Evolutionary conservation across 106 monocot genomes (phyloP).

Genomic region (Iris macrosiphon): DNA sequence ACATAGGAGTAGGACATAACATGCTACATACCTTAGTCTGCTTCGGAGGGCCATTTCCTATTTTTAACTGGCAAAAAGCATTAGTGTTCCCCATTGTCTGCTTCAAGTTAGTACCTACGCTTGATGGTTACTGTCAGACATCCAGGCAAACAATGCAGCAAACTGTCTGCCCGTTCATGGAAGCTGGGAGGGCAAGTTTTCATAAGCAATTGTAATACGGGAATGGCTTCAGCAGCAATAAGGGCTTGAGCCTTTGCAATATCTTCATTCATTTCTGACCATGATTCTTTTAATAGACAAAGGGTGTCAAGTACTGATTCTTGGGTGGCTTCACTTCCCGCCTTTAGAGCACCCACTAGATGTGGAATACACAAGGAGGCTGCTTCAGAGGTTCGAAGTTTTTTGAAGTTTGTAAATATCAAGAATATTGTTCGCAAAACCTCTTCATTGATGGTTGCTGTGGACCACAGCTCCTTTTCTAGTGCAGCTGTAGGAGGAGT

Average conservation of each 20-base stretch:
- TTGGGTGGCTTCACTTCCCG: slow-evolving; percentile 67
- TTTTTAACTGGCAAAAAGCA: slow-evolving; percentile 75
- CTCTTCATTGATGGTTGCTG: slow-evolving; percentile 62
- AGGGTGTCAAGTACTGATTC: slow-evolving; percentile 76
- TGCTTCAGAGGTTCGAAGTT: slow-evolving; percentile 72
- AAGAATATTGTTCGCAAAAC: slow-evolving; percentile 60
- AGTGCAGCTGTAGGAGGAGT: slow-evolving; percentile 58
- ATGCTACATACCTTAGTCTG: slow-evolving; percentile 59
- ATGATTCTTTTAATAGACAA: slow-evolving; percentile 74
- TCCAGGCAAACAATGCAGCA: slow-evolving; percentile 79
- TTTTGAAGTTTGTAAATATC: slow-evolving; percentile 79
- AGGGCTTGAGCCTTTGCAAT: slow-evolving; percentile 74
- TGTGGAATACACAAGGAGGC: slow-evolving; percentile 87
- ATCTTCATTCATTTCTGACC: slow-evolving; percentile 72
- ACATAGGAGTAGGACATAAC: background rate
- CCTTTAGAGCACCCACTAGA: slow-evolving; percentile 60
- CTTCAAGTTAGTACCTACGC: slow-evolving; percentile 81
- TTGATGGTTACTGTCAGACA: slow-evolving; percentile 79
- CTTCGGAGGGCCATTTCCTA: slow-evolving; percentile 69
- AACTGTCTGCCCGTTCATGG: slow-evolving; percentile 77
- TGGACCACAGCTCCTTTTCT: slow-evolving; percentile 71
- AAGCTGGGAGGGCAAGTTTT: slow-evolving; percentile 86
- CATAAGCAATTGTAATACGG: slow-evolving; percentile 68
- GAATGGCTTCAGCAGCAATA: slow-evolving; percentile 81
- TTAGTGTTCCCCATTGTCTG: slow-evolving; percentile 90